Conservation (phyloP, 306 rosid genomes). For the Trifolium pratense region DNA sequence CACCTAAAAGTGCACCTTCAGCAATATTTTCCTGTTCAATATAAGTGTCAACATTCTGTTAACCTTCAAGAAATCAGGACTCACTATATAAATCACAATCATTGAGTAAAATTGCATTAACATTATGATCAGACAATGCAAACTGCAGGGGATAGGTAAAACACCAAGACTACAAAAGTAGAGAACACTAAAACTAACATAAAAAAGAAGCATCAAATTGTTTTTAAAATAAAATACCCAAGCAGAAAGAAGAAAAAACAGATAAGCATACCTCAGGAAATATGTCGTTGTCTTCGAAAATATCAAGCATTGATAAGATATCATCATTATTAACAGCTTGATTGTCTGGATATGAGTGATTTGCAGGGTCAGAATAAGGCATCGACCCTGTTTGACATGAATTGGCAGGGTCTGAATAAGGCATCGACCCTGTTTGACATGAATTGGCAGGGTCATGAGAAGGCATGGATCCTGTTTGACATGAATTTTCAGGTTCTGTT, state of each 20-base stretch:
- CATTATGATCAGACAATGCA: neutral
- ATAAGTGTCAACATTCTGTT: slow-evolving; percentile 28
- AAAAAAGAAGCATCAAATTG: neutral
- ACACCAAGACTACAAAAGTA: neutral
- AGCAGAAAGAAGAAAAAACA: neutral
- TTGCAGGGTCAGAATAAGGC: neutral
- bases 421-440: neutral
- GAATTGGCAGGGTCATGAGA: neutral
- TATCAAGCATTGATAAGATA: slow-evolving; percentile 23
- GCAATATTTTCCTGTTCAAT: slow-evolving; percentile 7
- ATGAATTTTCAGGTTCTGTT: neutral
- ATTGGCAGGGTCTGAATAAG: neutral
- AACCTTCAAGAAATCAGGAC: slow-evolving; percentile 33
- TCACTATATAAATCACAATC: neutral
- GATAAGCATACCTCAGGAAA: slow-evolving; percentile 48
- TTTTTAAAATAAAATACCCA: neutral
- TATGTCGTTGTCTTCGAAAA: slow-evolving; percentile 30
- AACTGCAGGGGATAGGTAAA: neutral
- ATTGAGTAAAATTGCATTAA: neutral
- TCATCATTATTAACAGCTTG: slow-evolving; percentile 33
- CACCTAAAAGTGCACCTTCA: slow-evolving; percentile 22
- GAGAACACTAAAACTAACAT: neutral
- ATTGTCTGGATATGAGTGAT: slow-evolving; percentile 32
- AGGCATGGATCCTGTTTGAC: neutral
- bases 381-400: neutral